These are phyloP conservation scores for Sporisorium reilianum DNA, from an alignment of 1,284 basidiomycete species.

Conservation along the genomic window DNA sequence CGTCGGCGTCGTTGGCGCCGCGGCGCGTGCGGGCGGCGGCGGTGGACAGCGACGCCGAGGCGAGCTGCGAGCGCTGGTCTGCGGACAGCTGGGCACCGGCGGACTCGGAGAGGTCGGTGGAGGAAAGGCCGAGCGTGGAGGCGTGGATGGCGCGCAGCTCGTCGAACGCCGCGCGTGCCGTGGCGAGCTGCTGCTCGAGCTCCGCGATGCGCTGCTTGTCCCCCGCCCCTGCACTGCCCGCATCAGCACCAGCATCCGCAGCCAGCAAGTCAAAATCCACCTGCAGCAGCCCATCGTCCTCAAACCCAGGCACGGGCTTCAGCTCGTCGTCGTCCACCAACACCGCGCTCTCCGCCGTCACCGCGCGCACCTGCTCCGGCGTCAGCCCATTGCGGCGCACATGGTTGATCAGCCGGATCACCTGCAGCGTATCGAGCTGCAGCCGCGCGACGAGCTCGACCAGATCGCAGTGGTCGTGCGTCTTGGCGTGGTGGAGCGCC, in stretches of 20 bases:
- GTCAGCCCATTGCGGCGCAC: conserved; percentile 41
- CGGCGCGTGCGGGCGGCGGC: conserved; percentile 15
- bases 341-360: conserved; percentile 34
- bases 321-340: conserved; percentile 60
- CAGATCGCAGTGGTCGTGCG: conserved; percentile 56
- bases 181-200: conserved; percentile 51
- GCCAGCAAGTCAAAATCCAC: conserved; percentile 58
- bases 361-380: conserved; percentile 29
- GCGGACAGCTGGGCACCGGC: not conserved
- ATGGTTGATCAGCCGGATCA: conserved; percentile 66
- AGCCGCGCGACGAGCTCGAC: conserved; percentile 40
- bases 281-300: conserved; percentile 65
- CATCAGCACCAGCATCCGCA: not conserved
- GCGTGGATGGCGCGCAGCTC: conserved; percentile 54
- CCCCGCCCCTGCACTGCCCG: not conserved
- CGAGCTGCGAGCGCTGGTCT: conserved; percentile 18
- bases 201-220: conserved; percentile 24
- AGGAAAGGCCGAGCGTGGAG: conserved; percentile 37
- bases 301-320: conserved; percentile 62
- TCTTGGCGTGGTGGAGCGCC: conserved; percentile 56
- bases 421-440: conserved; percentile 60
- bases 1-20: conserved; percentile 65
- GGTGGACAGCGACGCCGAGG: conserved; percentile 11
- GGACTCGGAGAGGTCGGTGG: conserved; percentile 24
- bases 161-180: conserved; percentile 46